phyloP scores from a whole-genome alignment of 1,284 basidiomycete genomes.

The Rhodotorula mucilaginosa region DNA sequence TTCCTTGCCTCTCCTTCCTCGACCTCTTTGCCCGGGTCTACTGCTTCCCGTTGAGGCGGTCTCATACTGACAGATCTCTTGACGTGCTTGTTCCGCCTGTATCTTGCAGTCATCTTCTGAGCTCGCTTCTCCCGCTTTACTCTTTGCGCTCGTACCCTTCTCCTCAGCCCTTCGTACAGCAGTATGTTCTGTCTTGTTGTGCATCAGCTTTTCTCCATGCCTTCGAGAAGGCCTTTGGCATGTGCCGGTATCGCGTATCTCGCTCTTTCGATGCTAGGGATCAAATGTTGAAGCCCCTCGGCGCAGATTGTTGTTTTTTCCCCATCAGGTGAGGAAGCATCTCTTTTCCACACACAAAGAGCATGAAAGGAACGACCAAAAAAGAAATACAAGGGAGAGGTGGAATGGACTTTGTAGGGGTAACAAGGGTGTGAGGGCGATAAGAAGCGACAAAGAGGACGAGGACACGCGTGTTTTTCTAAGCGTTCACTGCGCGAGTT shows the following conservation, averaged over 20 bases:
- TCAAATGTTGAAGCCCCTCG: no score
- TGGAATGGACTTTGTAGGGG: not conserved
- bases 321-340: not conserved
- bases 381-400: not conserved
- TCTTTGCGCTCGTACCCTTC: not conserved
- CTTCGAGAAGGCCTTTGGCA: no score
- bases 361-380: not conserved
- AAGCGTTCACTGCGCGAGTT: not conserved
- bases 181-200: not conserved
- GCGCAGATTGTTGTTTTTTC: no score
- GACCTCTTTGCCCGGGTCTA: no score
- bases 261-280: no score
- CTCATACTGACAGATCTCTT: not conserved
- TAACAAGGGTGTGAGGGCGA: not conserved
- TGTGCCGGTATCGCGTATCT: no score
- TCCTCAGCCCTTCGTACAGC: not conserved
- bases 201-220: not conserved
- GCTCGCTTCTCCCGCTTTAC: not conserved
- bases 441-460: not conserved
- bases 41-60: no score
- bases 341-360: not conserved
- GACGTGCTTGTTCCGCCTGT: not conserved
- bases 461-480: not conserved
- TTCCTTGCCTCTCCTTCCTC: constrained; percentile 52
- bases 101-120: constrained; percentile 6